Evolutionary conservation across 805 yeast species (phyloP), one percentile per base, ranked within the genome.

Genomic region (Suhomyces sp.): DNA sequence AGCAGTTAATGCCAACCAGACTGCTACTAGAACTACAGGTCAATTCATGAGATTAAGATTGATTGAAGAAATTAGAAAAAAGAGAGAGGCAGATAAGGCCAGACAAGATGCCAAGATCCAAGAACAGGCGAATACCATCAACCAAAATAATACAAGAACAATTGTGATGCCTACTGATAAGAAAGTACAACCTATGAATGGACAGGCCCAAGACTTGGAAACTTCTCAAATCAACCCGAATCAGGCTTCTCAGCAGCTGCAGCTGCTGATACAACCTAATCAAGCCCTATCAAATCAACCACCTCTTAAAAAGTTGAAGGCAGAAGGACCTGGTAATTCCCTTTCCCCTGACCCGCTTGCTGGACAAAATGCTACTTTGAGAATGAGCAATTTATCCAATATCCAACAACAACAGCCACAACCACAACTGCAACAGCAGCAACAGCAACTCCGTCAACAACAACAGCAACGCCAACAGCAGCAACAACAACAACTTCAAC

Each of bases 31-130:
- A 19, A 42, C 72, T 6, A 66, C 75, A 6, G 72, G 68, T 28
- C 95, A 88, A 58, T 93, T 93, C 58, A 77, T 86, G 72, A 76
- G 98, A 45, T 66, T 91, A 33, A 73, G 95, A 44, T 88, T 90
- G 50, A 83, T 91, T 40, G 98, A 91, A 57, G 93, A 84, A 60
- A 79, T 85, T 63, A 70, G 95, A 36, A 70, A 84, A 30, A 77
- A 84, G 54, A 76, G 77, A 50, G 71, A 67, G 43, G 57, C 67
- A 5, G 71, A 68, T 32, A 63, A 63, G 43, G 64, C 58, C 1
- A 68, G 58, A 39, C 65, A 63, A 25, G 72, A 65, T 25, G 69
- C 70, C 2, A 60, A 60, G 6, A 61, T 61, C 16, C 67, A 65
- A n/a, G 59, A 62, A 5, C 71, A 62, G 38, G 51, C 65, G 4